Conservation (phyloP, 2,329 filamentous ascomycete species). For the Colletotrichum sp. region DNA sequence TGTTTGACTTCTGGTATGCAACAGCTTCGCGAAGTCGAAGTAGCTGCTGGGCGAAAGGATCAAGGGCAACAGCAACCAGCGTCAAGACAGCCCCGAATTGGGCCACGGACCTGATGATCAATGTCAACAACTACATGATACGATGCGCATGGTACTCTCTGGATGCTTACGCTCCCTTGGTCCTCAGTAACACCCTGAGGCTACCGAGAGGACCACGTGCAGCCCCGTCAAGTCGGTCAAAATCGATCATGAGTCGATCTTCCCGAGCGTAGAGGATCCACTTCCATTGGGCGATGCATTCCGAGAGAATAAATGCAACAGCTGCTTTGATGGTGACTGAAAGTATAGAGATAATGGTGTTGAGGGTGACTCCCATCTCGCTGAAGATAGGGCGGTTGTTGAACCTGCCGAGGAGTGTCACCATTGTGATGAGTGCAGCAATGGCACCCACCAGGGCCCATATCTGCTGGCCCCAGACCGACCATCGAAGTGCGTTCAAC, state of each 20-base stretch:
- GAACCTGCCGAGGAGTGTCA: neutral
- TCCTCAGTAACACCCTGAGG: neutral
- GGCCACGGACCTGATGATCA: neutral
- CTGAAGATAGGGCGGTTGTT: neutral
- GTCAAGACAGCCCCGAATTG: neutral
- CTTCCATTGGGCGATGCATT: slow-evolving; percentile 12
- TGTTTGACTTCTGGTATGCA: neutral
- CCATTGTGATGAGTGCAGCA: neutral
- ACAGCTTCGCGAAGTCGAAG: neutral
- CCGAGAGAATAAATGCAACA: neutral
- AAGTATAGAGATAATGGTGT: neutral
- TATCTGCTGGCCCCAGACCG: neutral
- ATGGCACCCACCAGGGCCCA: neutral
- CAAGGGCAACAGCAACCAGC: neutral
- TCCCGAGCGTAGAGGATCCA: neutral
- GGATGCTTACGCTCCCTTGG: neutral
- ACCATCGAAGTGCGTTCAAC: neutral
- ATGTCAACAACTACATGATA: neutral
- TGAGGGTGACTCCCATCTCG: neutral
- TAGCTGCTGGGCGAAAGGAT: slow-evolving; percentile 2
- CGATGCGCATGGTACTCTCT: neutral
- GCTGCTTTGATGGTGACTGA: neutral
- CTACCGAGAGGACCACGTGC: neutral
- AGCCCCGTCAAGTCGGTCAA: neutral
- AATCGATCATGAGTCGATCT: neutral